Evolutionary conservation across 2,329 filamentous ascomycete genomes (phyloP), one percentile per base, ranked within the genome.

Genomic region (Nothopassalora personata): DNA sequence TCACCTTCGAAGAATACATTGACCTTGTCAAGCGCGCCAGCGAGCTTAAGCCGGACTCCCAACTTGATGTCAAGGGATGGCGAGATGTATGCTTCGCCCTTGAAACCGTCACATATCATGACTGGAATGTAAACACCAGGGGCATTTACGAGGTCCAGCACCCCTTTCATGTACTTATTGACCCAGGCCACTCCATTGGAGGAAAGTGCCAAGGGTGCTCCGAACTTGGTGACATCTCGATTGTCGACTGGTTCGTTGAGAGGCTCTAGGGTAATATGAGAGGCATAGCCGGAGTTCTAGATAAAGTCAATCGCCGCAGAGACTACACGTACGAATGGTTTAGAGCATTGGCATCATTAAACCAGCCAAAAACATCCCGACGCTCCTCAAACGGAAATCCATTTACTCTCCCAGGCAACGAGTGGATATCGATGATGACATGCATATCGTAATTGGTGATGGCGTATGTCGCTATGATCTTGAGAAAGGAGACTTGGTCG

Each of bases 371-470:
- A 10, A 10, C 31, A 10, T 10, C 31, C 10, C 10, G 31, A 33
- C 31, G 31, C 31, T 33, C 31, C 10, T 10, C 31, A 10, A 33
- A 33, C 6, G 31, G 31, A 5, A 6, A 10, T 33, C 31, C 31
- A 33, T 75, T 75, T 47, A 74, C 71, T 61, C 71, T 66, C 30
- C 72, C 65, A 23, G 68, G 64, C 6, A 71, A 65, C 9, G 70
- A 68, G 62, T 74, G 73, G 7, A 74, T 60, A 19, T 68, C 72
- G 18, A 74, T 62, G 31, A 74, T 66, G 53, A 74, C 61, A 56
- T 75, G 72, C 72, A 74, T 75, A 46, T 64, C 66, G 58, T 74
- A 71, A 27, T 66, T 72, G 9, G 62, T 58, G 53, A 75, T 75
- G 33, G 73, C 73, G 54, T 75, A 76, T 9, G 67, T 65, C 8